phyloP scores from a whole-genome alignment of 208 protist species.

The Sergeia podlipaevii region DNA sequence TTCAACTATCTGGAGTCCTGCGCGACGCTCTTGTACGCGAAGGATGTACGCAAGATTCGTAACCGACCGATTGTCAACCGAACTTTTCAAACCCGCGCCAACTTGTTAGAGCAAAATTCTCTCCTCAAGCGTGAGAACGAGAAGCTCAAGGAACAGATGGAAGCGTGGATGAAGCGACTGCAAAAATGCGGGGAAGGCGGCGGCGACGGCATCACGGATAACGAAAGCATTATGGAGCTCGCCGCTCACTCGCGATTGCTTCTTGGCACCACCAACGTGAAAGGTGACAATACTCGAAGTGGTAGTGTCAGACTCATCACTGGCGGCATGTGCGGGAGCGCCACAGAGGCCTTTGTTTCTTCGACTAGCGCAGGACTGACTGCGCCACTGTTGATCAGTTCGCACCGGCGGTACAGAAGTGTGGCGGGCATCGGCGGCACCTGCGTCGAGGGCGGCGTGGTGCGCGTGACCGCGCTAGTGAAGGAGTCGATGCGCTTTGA shows the following conservation, averaged over 20 bases:
- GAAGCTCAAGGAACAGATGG: conserved; percentile 59
- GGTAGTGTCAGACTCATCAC: background rate
- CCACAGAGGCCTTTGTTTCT: conserved; percentile 33
- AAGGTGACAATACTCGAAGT: conserved; percentile 1
- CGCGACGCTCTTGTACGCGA: conserved; percentile 65
- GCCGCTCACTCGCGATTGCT: background rate
- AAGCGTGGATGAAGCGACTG: conserved; percentile 22
- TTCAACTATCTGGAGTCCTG: conserved; percentile 73
- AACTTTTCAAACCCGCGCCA: conserved; percentile 87
- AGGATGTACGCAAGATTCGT: conserved; percentile 64
- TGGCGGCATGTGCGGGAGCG: background rate
- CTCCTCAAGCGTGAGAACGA: conserved; percentile 60
- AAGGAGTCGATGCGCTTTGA: conserved; percentile 26
- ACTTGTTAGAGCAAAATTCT: conserved; percentile 65
- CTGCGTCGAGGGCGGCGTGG: conserved; percentile 46
- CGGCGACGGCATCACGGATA: background rate
- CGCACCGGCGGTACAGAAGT: conserved; percentile 51
- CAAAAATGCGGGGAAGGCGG: background rate
- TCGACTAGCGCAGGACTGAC: conserved; percentile 25
- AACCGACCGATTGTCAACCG: conserved; percentile 90
- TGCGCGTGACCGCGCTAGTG: conserved; percentile 44
- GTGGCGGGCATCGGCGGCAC: conserved; percentile 49
- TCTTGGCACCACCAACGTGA: background rate
- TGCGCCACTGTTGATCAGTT: conserved; percentile 43
- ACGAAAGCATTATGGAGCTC: conserved; percentile 7